Base-by-base conservation (phyloP, 192 early-diverging fungal genomes). In the Martensiomyces pterosporus region DNA sequence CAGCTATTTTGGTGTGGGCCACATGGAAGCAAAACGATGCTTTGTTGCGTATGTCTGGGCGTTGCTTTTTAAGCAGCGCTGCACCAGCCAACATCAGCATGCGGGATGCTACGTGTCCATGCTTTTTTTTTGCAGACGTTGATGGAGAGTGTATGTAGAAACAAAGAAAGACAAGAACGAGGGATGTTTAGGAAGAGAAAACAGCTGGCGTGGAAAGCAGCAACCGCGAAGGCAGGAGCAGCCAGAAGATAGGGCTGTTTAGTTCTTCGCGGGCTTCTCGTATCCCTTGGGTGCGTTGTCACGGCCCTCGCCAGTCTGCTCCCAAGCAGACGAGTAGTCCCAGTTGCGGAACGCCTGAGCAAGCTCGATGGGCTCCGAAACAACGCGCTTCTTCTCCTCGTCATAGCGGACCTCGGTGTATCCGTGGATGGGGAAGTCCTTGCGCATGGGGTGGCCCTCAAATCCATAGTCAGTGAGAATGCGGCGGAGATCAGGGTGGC, bases 391-490 rank as follows among this genome's bases (percentile, higher is more conserved):
- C 80, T 91, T 90, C 65, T 93, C 91, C 49, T 99, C 96, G 65
- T 99, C 96, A 65, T 97, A 99, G 43, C 96, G 78, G 25, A 97
- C 92, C 77, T 97, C 96, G 8, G 97, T 93, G 63, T 97, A 99
- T n/a, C 96, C 94, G 26, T 91, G 94, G 34, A 99, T 78, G 39
- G 96, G 96, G 79, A 99, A 99, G 55, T 99, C 96, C 80, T 99
- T 99, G 51, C 96, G 79, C 60, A 98, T 46, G 53, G 87, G 87
- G 57, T 90, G 83, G 10, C 94, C 96, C 75, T 99, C 94, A 47
- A 97, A 99, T 19, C 96, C 96, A 60, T 99, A 99, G 72, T 97
- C 93, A 39, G 92, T 95, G 71, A 99, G 82, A 58, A 99, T 97
- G 34, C 96, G 79, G 39, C 96, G 71, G 66, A 99, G 68, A 77